Percentiles rank a stretch among this genome's conserved stretches.
Evolutionary conservation across 1,139 yeast genomes (phyloP).

Genomic region (Hyphopichia burtonii): DNA sequence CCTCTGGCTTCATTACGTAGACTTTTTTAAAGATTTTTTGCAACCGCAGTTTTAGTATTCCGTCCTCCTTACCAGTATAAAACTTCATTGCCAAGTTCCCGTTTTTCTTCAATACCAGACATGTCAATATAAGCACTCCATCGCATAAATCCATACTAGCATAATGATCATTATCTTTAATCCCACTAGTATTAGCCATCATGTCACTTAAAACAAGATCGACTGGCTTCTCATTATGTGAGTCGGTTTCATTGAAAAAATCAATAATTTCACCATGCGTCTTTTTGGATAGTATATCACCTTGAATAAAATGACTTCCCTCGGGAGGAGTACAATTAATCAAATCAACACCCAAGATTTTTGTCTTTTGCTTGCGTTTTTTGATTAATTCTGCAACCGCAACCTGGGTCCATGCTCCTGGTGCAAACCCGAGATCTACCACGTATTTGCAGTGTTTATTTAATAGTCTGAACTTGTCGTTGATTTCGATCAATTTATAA

Average conservation of each 20-base stretch:
- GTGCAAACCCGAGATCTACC: constrained; percentile 66
- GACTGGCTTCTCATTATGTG: constrained; percentile 13
- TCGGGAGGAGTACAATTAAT: constrained; percentile 38
- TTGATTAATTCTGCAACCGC: constrained; percentile 26
- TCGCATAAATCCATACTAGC: constrained; percentile 48
- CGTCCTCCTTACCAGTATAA: constrained; percentile 42
- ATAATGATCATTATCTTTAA: constrained; percentile 41
- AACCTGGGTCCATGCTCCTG: constrained; percentile 53
- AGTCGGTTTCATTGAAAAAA: constrained; percentile 8
- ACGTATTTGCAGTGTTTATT: constrained; percentile 50
- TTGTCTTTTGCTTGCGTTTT: constrained; percentile 3
- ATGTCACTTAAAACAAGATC: constrained; percentile 45
- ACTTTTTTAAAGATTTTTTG: constrained; percentile 31
- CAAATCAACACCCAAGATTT: constrained; percentile 43
- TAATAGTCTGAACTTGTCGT: constrained; percentile 62
- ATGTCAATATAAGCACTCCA: constrained; percentile 33
- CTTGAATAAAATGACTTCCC: constrained; percentile 41
- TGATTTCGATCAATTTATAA: constrained; percentile 72
- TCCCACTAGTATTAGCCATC: constrained; percentile 50
- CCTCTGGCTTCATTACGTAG: constrained; percentile 31
- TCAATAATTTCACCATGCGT: constrained; percentile 29
- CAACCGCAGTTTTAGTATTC: constrained; percentile 23
- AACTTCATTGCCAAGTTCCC: constrained; percentile 43
- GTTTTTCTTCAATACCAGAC: constrained; percentile 25
- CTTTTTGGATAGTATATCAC: constrained; percentile 35